phyloP scores from a whole-genome alignment of 2,329 filamentous ascomycete species.

The Tricladium varicosporioides region DNA sequence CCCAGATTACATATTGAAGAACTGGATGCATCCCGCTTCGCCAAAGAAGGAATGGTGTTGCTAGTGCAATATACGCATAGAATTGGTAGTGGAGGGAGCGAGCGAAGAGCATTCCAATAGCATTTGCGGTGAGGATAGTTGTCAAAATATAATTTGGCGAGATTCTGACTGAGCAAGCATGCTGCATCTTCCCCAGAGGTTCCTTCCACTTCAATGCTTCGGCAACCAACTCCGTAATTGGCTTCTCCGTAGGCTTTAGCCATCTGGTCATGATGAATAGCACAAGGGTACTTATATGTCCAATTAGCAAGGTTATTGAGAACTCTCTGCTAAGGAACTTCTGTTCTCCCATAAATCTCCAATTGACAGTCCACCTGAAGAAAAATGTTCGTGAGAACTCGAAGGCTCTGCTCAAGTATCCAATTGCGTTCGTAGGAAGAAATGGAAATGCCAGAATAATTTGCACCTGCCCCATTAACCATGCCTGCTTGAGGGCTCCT shows the following conservation, averaged over 20 bases:
- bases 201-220: constrained; percentile 30
- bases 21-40: constrained; percentile 58
- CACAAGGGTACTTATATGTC: constrained; percentile 54
- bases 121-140: constrained; percentile 58
- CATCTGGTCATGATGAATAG: constrained; percentile 58
- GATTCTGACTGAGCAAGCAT: constrained; percentile 47
- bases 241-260: constrained; percentile 55
- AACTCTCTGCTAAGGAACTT: constrained; percentile 70
- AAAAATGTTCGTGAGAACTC: constrained; percentile 89
- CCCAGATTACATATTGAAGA: constrained; percentile 58
- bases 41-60: constrained; percentile 70
- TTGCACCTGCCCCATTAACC: constrained; percentile 76
- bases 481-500: constrained; percentile 64
- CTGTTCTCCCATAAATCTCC: constrained; percentile 89
- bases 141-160: constrained; percentile 62
- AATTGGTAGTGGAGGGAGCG: constrained; percentile 74
- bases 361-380: constrained; percentile 99
- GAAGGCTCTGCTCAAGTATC: constrained; percentile 81
- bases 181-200: constrained; percentile 41
- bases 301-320: constrained; percentile 52
- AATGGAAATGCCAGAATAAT: constrained; percentile 68
- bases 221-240: constrained; percentile 43
- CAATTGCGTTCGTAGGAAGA: constrained; percentile 58
- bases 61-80: constrained; percentile 71
- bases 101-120: constrained; percentile 69